These are phyloP conservation scores for Echium plantagineum DNA, from an alignment of 257 asterid species.

Conservation along the genomic window DNA sequence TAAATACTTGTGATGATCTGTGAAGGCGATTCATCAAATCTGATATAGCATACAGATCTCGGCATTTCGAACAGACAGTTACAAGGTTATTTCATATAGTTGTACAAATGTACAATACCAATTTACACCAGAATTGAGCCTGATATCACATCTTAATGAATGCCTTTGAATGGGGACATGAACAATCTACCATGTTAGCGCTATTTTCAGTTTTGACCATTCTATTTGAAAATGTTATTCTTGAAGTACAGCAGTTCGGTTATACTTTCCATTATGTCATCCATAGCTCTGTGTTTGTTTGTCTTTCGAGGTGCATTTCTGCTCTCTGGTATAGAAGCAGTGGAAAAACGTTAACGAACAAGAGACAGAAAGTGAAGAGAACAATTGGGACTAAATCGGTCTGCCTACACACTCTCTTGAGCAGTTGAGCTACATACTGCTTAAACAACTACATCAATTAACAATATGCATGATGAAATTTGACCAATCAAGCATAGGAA, in stretches of 20 bases:
- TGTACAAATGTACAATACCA: not conserved
- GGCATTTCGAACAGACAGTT: not conserved
- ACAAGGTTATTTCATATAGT: not conserved
- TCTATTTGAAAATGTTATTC: conserved; percentile 60
- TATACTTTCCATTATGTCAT: conserved; percentile 87
- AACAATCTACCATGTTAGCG: not conserved
- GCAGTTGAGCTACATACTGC: not conserved
- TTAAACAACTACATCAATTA: not conserved
- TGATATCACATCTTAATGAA: too few species aligned
- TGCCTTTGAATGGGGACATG: too few species aligned
- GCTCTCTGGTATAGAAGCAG: conserved; percentile 29
- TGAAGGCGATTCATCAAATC: too few species aligned
- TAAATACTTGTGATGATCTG: too few species aligned
- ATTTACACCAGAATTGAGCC: too few species aligned
- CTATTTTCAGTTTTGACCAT: conserved; percentile 30
- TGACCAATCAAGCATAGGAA: not conserved
- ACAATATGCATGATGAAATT: not conserved
- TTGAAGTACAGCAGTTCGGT: conserved; percentile 72
- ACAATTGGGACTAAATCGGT: not conserved
- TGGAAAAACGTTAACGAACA: not conserved
- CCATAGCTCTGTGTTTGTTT: conserved; percentile 85
- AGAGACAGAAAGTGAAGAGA: not conserved
- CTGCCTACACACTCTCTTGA: not conserved
- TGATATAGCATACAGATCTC: too few species aligned
- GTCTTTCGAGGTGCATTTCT: conserved; percentile 72